Conservation (phyloP, 1,284 basidiomycete genomes). For the Pseudozyma tsukubaensis region DNA sequence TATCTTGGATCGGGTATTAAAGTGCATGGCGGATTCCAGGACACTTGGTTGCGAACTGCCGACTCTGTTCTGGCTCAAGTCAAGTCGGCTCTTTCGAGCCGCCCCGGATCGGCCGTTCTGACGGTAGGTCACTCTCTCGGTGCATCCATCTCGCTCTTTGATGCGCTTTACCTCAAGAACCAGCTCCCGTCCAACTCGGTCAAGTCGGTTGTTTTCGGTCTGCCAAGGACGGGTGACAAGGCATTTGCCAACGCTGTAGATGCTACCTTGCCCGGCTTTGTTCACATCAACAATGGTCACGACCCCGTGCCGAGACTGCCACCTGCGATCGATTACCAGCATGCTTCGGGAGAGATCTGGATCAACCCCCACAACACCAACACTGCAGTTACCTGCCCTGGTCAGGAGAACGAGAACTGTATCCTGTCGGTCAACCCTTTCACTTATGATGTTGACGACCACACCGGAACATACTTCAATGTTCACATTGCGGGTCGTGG, state of each 20-base stretch:
- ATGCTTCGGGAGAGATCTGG: conserved; percentile 56
- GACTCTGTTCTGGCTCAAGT: conserved; percentile 47
- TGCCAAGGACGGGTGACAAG: conserved; percentile 54
- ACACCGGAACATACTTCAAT: conserved; percentile 60
- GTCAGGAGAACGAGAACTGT: conserved; percentile 64
- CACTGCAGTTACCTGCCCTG: conserved; percentile 53
- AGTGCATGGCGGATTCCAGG: conserved; percentile 60
- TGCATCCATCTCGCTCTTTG: conserved; percentile 54
- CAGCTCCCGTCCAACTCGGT: conserved; percentile 34
- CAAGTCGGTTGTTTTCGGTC: conserved; percentile 52
- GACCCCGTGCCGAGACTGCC: conserved; percentile 58
- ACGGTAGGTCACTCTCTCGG: conserved; percentile 62
- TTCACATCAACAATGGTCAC: conserved; percentile 52
- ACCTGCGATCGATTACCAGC: conserved; percentile 50
- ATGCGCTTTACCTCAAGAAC: conserved; percentile 52
- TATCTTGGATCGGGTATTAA: conserved; percentile 36
- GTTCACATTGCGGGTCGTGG: conserved; percentile 56
- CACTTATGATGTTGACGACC: conserved; percentile 46
- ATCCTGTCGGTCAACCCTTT: conserved; percentile 37
- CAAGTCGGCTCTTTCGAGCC: conserved; percentile 35
- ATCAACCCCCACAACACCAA: conserved; percentile 54
- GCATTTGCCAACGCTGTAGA: conserved; percentile 56
- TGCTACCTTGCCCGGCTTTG: conserved; percentile 41
- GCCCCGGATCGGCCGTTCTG: conserved; percentile 44
- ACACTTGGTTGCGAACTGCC: conserved; percentile 52